phyloP scores from a whole-genome alignment of 164 flowering plant species.

The Vitis riparia region DNA sequence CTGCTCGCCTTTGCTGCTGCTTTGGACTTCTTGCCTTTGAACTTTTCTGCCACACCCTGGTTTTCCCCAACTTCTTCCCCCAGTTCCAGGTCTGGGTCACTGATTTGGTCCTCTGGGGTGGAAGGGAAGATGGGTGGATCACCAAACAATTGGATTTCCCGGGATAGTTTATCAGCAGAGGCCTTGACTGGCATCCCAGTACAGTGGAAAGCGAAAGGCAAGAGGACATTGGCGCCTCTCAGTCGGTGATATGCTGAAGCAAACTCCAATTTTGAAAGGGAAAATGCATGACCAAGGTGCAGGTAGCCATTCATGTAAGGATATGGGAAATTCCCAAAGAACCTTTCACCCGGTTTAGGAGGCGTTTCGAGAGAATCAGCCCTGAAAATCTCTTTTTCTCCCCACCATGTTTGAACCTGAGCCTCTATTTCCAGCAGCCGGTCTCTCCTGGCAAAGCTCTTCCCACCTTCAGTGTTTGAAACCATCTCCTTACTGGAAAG shows the following conservation, averaged over 20 bases:
- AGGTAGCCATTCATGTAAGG: slow-evolving; percentile 92
- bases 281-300: slow-evolving; percentile 94
- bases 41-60: slow-evolving; percentile 44
- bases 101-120: slow-evolving; percentile 32
- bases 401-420: slow-evolving; percentile 66
- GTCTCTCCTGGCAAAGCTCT: slow-evolving; percentile 80
- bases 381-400: slow-evolving; percentile 56
- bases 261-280: slow-evolving; percentile 90
- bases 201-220: slow-evolving; percentile 91
- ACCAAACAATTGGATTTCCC: slow-evolving; percentile 60
- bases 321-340: slow-evolving; percentile 88
- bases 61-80: slow-evolving; percentile 24
- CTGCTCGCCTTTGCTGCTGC: slow-evolving; percentile 55
- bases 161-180: slow-evolving; percentile 76
- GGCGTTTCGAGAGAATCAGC: slow-evolving; percentile 53
- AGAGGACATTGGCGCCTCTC: slow-evolving; percentile 77
- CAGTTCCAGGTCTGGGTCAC: slow-evolving; percentile 18
- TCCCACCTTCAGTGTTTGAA: slow-evolving; percentile 43
- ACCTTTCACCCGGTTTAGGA: slow-evolving; percentile 71
- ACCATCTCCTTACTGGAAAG: slow-evolving; percentile 40
- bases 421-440: slow-evolving; percentile 62
- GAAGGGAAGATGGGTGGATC: slow-evolving; percentile 61
- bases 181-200: slow-evolving; percentile 98
- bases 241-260: slow-evolving; percentile 87
- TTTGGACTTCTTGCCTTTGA: slow-evolving; percentile 71